A percentile compares a stretch with the other conserved stretches of the same genome.
Evolutionary conservation across 345 rosid species (phyloP).

Genomic region (Eutrema heterophyllum): DNA sequence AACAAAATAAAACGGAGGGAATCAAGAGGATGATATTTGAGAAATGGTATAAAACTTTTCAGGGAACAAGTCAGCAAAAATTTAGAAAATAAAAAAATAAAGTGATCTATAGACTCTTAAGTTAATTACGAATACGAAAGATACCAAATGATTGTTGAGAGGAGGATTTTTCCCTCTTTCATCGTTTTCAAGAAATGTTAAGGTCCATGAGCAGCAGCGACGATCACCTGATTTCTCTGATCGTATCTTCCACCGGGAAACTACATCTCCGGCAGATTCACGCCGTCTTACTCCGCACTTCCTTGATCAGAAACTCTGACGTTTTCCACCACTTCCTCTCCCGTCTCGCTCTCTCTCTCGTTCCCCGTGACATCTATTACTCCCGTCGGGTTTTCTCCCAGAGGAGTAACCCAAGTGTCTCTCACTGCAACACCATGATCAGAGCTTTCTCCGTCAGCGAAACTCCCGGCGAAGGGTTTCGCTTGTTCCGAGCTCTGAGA

Average conservation of each 20-base stretch:
- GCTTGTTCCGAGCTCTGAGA: constrained; percentile 42
- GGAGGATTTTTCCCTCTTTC: too few species aligned
- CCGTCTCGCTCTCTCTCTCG: constrained; percentile 41
- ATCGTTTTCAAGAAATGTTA: neutral
- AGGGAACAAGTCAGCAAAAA: too few species aligned
- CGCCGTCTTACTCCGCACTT: constrained; percentile 50
- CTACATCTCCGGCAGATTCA: constrained; percentile 65
- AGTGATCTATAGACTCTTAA: too few species aligned
- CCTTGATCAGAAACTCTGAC: constrained; percentile 38
- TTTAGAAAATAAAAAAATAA: too few species aligned
- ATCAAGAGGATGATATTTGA: too few species aligned
- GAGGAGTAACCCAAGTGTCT: constrained; percentile 39
- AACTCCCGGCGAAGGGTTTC: constrained; percentile 50
- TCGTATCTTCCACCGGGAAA: constrained; percentile 43
- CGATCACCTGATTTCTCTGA: constrained; percentile 41
- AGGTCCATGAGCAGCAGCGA: constrained; percentile 16
- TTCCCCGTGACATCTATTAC: constrained; percentile 35
- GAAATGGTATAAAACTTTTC: too few species aligned
- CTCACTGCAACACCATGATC: constrained; percentile 61
- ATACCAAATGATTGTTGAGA: too few species aligned
- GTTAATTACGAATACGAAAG: too few species aligned
- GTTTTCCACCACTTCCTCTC: constrained; percentile 56
- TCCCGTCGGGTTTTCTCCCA: constrained; percentile 51
- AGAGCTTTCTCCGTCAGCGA: constrained; percentile 53
- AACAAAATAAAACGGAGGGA: too few species aligned